Conservation (phyloP, 495 filamentous ascomycete species). For the Chaetomium tenue region DNA sequence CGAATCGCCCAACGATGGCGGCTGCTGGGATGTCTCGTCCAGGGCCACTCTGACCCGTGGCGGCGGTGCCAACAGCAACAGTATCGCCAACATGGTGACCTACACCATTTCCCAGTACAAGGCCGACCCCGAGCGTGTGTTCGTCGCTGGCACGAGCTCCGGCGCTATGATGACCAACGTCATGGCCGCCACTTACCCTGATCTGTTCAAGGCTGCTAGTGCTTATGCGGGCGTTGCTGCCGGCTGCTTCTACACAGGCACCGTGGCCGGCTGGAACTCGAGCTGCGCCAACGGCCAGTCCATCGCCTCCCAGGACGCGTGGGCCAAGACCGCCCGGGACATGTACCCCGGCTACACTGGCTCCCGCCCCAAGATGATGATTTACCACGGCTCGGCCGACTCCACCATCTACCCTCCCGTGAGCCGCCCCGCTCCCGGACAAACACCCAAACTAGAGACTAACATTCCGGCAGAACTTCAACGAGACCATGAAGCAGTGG, state of each 20-base stretch:
- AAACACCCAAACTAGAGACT: not conserved
- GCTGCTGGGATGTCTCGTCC: constrained; percentile 63
- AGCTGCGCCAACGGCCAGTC: constrained; percentile 45
- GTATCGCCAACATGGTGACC: constrained; percentile 62
- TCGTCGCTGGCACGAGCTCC: constrained; percentile 52
- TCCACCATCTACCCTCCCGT: constrained; percentile 45
- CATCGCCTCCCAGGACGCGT: constrained; percentile 41
- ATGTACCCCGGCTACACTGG: constrained; percentile 54
- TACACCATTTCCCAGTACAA: constrained; percentile 50
- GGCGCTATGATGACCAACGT: constrained; percentile 56
- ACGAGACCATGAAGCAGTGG: constrained; percentile 56
- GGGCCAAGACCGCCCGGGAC: constrained; percentile 45
- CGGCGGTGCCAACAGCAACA: constrained; percentile 57
- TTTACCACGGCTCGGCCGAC: constrained; percentile 53
- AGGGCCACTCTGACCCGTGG: constrained; percentile 53
- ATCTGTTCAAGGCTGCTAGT: constrained; percentile 54
- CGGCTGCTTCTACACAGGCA: constrained; percentile 55
- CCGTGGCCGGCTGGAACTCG: constrained; percentile 47
- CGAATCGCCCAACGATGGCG: constrained; percentile 45
- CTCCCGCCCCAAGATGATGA: constrained; percentile 54
- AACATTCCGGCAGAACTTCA: constrained; percentile 40
- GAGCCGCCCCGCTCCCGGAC: not conserved
- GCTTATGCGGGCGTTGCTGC: constrained; percentile 61
- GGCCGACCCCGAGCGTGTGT: constrained; percentile 51
- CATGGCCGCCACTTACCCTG: constrained; percentile 56